Conservation (phyloP, 2,329 filamentous ascomycete genomes). For the Diaporthe humulicola region DNA sequence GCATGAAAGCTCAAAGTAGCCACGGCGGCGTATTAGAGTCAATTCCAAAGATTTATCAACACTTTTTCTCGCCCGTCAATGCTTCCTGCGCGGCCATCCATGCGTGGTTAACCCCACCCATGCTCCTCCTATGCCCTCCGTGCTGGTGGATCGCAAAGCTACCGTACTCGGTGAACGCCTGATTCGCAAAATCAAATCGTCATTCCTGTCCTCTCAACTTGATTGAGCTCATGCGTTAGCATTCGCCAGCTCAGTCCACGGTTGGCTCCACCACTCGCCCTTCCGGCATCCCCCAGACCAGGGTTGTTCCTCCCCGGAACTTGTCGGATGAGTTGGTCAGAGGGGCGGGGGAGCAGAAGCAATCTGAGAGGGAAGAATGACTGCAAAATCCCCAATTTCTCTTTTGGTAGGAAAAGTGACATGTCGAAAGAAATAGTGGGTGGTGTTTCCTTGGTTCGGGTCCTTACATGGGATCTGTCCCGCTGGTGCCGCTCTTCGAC, state of each 20-base stretch:
- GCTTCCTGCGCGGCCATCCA: neutral
- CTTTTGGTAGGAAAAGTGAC: neutral
- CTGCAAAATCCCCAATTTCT: neutral
- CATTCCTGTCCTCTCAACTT: constrained; percentile 32
- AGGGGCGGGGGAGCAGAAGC: neutral
- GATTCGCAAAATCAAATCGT: constrained; percentile 22
- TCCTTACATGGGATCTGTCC: constrained; percentile 50
- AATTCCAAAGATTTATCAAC: constrained; percentile 11
- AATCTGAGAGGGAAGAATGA: neutral
- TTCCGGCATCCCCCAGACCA: neutral
- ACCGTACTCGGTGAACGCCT: constrained; percentile 16
- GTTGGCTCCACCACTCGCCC: neutral
- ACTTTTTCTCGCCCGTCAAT: neutral
- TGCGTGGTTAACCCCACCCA: constrained; percentile 10
- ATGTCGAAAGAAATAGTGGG: neutral
- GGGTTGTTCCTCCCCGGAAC: neutral
- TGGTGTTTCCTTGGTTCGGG: neutral
- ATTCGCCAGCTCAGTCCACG: neutral
- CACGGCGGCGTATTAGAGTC: neutral
- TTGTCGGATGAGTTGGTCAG: neutral
- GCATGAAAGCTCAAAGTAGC: neutral
- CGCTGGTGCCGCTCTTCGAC: constrained; percentile 62
- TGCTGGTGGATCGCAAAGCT: constrained; percentile 8
- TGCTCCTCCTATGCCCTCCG: neutral
- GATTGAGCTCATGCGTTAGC: constrained; percentile 25